Evolutionary conservation across 805 yeast genomes (phyloP), one percentile per base, ranked within the genome.

Genomic region (Jamesozyma piceae): DNA sequence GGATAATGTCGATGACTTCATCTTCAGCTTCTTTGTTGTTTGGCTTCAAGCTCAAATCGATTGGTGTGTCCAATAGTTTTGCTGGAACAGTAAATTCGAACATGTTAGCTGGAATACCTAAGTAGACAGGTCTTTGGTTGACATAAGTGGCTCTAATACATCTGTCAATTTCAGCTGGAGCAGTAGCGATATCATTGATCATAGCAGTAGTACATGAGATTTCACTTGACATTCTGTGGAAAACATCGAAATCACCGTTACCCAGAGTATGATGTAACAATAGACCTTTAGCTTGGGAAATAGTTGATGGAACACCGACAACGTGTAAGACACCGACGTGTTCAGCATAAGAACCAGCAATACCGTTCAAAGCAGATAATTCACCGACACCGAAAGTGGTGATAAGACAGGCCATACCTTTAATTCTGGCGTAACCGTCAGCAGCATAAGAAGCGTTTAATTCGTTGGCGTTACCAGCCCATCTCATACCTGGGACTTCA

Each of bases 361-460:
- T 73, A 53, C 90, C 95, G 62, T 83, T 83, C 53, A 83, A 68
- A 4, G 92, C 89, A 24, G 82, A 74, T 57, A 84, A 71, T 63
- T 84, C 95, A 62, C 95, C 95, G 39, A 84, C 95, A 65, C 95
- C 95, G 59, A 84, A 84, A 37, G 95, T 84, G 57, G 94, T 84
- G 53, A 83, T 70, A 38, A 84, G 50, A 51, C 82, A 80, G 43
- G 81, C 74, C 57, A 84, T 64, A 43, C 88, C 81, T 64, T 82
- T 83, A 55, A 85, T 70, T 60, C 95, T 69, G 39, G 90, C 78
- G 67, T 85, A 85, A 47, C 94, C 95, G 64, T 85, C 95, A 32
- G 92, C 88, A 38, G 94, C 82, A 46, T 56, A 56, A 27, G 90
- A 84, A 27, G 94, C 92, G 60, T 85, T 85, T 68, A 85, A 72